Evolutionary conservation across 495 filamentous ascomycete genomes (phyloP), one percentile per base, ranked within the genome.

Genomic region (Aspergillus ostianus): DNA sequence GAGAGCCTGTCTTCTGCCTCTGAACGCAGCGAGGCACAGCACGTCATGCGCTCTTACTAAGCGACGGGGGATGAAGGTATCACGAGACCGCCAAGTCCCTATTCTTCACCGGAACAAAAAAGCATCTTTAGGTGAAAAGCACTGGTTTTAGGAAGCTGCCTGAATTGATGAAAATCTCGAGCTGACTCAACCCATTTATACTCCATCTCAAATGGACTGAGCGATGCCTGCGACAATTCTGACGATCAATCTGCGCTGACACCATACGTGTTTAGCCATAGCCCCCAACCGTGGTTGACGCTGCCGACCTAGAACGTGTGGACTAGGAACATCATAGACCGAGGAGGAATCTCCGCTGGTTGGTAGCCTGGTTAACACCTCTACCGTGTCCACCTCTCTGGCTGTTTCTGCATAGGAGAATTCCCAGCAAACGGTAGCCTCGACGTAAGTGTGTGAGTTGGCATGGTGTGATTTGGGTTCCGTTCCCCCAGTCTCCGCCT

Each of bases 401-500:
- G 30, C 30, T 32, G 7, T 32, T 7, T 2, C 36, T 41, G 36
- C 36, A 41, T 4, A 2, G 36, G 36, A 13, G 36, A 32, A 10
- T 32, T 7, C 8, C 29, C 29, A 32, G 29, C 29, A 32, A 32
- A 6, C 29, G 29, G 5, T 15, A 13, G 27, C 21, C 47, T 57
- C 51, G 19, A 58, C 21, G 57, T 60, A 57, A 30, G 60, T 58
- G 60, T 58, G 58, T 69, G 63, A 59, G 67, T 70, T 59, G 68
- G 65, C 66, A 68, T 41, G 59, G 50, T 55, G 46, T 51, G 65
- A 65, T 53, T 65, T 65, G 50, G 56, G 57, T 56, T 60, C 45
- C 27, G 57, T 56, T 60, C 45, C 27, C 55, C 45, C 9, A 12
- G 20, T 57, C 51, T 65, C 68, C 74, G 65, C 74, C 74, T 77